Base-by-base conservation (phyloP, 1,284 basidiomycete genomes). In the Melampsora larici-populina region DNA sequence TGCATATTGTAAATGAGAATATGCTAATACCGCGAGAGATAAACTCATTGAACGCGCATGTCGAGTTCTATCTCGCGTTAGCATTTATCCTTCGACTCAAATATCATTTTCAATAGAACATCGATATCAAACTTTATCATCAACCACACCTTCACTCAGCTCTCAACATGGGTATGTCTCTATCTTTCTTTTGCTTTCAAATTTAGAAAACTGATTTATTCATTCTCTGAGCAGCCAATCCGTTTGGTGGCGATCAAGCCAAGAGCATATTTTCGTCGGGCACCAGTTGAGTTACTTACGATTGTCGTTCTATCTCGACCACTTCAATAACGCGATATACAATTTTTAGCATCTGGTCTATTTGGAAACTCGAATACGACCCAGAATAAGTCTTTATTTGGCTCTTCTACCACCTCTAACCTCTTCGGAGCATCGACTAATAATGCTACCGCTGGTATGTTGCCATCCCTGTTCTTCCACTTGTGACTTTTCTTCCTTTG, bases 161-260 rank as follows among this genome's bases (percentile, higher is more conserved):
- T 60, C 29, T 26, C 3, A 60, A 24, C 9, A 60, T 60, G 55
- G 55, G 55, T 60, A 24, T 26, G 55, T 60, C 8, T 60, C 15
- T 1, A 60, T 60, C 13, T 60, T 24, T 60, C 18, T 60, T 6
- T 11, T 24, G 8, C 21, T 26, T 24, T 58, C 55, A n/a, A n/a
- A 4, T 17, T 2, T 24, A 18, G 9, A 24, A 24, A 24, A 24
- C 55, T 24, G 4, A 60, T 6, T n/a, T 9, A 24, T 24, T 24
- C 29, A 24, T 29, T 24, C n/a, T n/a, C 55, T n/a, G 24, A 21
- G 29, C n/a, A 60, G 55, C 55, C 29, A 58, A 15, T 29, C 55
- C 55, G n/a, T 58, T 58, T 29, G 55, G 55, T 58, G 55, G 55
- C 55, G 55, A 58, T 58, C 55, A 58, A 29, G 17, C 8, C 55